Conservation (phyloP, 176 grass and related monocot species). For the barley (Hordeum vulgare) region DNA sequence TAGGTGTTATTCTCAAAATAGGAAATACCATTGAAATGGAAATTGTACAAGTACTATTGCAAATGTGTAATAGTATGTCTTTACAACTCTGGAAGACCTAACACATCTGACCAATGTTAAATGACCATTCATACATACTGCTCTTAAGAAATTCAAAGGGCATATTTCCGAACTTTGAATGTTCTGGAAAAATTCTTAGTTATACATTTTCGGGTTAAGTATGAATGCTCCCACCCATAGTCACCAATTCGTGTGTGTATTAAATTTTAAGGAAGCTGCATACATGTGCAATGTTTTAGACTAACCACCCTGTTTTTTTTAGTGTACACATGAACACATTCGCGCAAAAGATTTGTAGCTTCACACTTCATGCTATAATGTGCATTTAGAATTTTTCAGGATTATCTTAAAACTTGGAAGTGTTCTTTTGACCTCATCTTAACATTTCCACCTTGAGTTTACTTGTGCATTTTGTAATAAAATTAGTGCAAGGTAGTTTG, state of each 20-base stretch:
- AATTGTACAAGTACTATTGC: neutral
- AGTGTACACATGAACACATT: neutral
- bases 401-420: neutral
- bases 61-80: neutral
- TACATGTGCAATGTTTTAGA: neutral
- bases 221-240: neutral
- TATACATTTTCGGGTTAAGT: neutral
- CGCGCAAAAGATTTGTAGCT: neutral
- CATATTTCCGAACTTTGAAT: neutral
- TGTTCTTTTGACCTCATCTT: neutral
- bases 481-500: neutral
- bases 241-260: neutral
- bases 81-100: neutral
- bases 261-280: neutral
- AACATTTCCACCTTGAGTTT: neutral
- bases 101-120: neutral
- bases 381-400: neutral
- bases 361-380: neutral
- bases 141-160: neutral
- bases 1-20: neutral
- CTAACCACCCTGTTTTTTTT: neutral
- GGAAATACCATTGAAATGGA: neutral
- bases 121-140: neutral
- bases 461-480: neutral
- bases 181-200: neutral